phyloP scores from a whole-genome alignment of 2,329 filamentous ascomycete species.

The Exophiala xenobiotica region DNA sequence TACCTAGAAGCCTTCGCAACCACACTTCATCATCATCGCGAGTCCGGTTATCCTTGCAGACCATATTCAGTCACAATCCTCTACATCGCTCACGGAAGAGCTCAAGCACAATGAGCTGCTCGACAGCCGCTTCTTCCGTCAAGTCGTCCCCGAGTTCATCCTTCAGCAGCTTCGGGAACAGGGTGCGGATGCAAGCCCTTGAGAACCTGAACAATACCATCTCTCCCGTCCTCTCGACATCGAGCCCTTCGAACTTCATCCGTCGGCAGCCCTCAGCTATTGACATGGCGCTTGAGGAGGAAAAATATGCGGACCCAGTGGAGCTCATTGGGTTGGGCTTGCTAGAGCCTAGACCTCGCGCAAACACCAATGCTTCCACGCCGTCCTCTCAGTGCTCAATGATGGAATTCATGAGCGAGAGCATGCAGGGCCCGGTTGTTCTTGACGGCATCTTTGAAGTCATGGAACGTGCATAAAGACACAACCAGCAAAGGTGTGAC shows the following conservation, averaged over 20 bases:
- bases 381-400: conserved; percentile 20
- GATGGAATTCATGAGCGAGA: conserved; percentile 23
- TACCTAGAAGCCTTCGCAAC: conserved; percentile 20
- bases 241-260: conserved; percentile 34
- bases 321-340: conserved; percentile 43
- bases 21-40: conserved; percentile 23
- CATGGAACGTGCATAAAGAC: conserved; percentile 37
- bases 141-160: conserved; percentile 31
- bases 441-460: conserved; percentile 51
- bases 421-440: conserved; percentile 33
- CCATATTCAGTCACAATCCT: conserved; percentile 24
- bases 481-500: neutral
- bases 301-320: conserved; percentile 40
- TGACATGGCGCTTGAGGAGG: conserved; percentile 45
- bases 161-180: conserved; percentile 35
- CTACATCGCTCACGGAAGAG: conserved; percentile 14
- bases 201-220: conserved; percentile 31
- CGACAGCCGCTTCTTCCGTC: conserved; percentile 25
- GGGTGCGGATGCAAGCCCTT: conserved; percentile 30
- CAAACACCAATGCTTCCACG: conserved; percentile 25
- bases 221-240: conserved; percentile 6
- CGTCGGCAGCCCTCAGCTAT: conserved; percentile 45
- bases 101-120: conserved; percentile 11
- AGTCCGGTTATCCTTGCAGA: conserved; percentile 23
- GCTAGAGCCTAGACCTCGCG: conserved; percentile 44